Base-by-base conservation (phyloP, 345 rosid species). In the Citrus inodora region DNA sequence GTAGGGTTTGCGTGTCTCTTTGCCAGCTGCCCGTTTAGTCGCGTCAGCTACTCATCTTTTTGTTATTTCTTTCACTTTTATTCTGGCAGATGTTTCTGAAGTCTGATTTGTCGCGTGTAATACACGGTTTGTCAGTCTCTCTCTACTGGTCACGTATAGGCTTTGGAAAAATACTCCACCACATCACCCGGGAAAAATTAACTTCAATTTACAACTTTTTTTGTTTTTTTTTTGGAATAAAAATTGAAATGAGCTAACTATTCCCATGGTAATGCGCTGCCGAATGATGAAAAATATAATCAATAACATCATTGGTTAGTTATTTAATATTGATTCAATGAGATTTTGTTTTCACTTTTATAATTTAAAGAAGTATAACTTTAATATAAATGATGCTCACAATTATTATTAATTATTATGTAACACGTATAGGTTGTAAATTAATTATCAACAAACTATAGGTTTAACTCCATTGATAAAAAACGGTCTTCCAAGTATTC, bases 41-140 rank as follows among this genome's bases (percentile, higher is more conserved):
- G 33, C 68, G 78, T 80, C 76, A 32, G 58, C 82, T 86, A 84
- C 70, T 80, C 60, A 32, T 73, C 82, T 85, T 86, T 73, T 84
- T 68, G 83, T 66, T 14, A 14, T 17, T 35, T 37, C 38, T 28
- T 37, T 27, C 17, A 13, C 46, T 7, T 30, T 48, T 46, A 28
- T 17, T 22, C 11, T 14, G 5, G 24, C 8, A 5, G 46, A 48
- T 48, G 61, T 7, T 9, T 22, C 22, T 25, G 27, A 73, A 24
- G 8, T 59, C 32, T 16, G 32, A 16, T 60, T 1, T 16, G 14
- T 46, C 76, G 67, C 76, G 76, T 73, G 76, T n/a, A 5, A 5
- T 0, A 7, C 42, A 53, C 62, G 74, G 19, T 42, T 7, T 42
- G 5, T 7, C 6, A 3, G 10, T 22, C 0, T 22, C 17, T 67